Conservation (phyloP, 192 early-diverging fungal species). For the Backusella liffmaniae region DNA sequence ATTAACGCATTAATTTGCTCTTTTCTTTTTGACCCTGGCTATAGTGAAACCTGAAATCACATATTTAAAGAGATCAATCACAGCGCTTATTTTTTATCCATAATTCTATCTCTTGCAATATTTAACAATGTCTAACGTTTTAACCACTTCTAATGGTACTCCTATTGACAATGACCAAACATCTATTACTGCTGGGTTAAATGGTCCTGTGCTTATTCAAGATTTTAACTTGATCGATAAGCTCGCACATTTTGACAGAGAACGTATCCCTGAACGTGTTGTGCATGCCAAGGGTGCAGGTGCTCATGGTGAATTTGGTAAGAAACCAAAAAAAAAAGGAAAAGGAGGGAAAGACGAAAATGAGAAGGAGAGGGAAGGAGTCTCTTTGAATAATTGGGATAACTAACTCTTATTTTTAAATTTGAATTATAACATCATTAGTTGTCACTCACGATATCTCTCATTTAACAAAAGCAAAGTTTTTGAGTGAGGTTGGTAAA, state of each 20-base stretch:
- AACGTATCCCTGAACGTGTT: slow-evolving; percentile 85
- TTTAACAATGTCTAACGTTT: slow-evolving; percentile 7
- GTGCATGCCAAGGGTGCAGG: slow-evolving; percentile 86
- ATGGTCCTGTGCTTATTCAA: slow-evolving; percentile 66
- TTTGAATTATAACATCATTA: neutral
- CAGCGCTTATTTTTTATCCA: neutral
- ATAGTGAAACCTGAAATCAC: neutral
- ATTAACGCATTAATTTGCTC: neutral
- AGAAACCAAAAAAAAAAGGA: neutral
- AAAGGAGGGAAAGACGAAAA: neutral
- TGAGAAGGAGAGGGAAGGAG: neutral
- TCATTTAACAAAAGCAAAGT: slow-evolving; percentile 69
- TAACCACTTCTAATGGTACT: slow-evolving; percentile 54
- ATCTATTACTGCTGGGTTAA: slow-evolving; percentile 63
- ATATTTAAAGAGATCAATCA: neutral
- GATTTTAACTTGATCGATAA: slow-evolving; percentile 82
- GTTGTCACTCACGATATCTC: slow-evolving; percentile 73
- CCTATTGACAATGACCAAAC: slow-evolving; percentile 78
- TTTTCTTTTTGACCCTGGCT: neutral
- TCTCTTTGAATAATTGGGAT: neutral
- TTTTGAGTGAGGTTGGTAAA: slow-evolving; percentile 68
- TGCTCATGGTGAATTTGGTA: slow-evolving; percentile 76
- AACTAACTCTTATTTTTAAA: neutral
- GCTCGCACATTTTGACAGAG: slow-evolving; percentile 81
- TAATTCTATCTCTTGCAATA: neutral